phyloP scores from a whole-genome alignment of 306 rosid genomes.

The Fragaria nilgerrensis region DNA sequence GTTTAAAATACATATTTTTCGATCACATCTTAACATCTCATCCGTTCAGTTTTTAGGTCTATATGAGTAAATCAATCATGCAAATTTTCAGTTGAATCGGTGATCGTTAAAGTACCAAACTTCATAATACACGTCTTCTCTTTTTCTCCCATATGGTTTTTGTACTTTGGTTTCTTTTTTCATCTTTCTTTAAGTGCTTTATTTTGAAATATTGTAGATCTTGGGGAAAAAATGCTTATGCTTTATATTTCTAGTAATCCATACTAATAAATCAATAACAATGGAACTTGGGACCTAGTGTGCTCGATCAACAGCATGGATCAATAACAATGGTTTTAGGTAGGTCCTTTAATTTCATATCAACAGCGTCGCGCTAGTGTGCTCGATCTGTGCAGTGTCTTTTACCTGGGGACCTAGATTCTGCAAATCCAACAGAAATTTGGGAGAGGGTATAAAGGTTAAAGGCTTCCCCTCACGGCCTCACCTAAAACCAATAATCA shows the following conservation, averaged over 20 bases:
- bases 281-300: not conserved
- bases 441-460: conserved; percentile 9
- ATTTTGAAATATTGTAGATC: not conserved
- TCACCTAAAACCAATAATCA: conserved; percentile 13
- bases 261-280: not conserved
- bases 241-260: not conserved
- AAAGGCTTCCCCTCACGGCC: conserved; percentile 16
- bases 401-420: not conserved
- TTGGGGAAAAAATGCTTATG: not conserved
- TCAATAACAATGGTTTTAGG: too few relatives aligned
- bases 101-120: too few relatives aligned
- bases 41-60: too few relatives aligned
- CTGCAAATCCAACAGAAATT: conserved; percentile 10
- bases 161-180: not conserved
- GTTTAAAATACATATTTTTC: too few relatives aligned
- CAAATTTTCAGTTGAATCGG: too few relatives aligned
- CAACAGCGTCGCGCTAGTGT: not conserved
- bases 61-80: too few relatives aligned
- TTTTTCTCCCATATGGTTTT: too few relatives aligned
- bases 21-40: too few relatives aligned
- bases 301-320: not conserved
- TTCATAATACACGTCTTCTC: too few relatives aligned
- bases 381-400: not conserved
- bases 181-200: not conserved
- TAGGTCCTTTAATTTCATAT: not conserved